phyloP scores from a whole-genome alignment of 495 filamentous ascomycete genomes.

The Stereocaulon alpinum region DNA sequence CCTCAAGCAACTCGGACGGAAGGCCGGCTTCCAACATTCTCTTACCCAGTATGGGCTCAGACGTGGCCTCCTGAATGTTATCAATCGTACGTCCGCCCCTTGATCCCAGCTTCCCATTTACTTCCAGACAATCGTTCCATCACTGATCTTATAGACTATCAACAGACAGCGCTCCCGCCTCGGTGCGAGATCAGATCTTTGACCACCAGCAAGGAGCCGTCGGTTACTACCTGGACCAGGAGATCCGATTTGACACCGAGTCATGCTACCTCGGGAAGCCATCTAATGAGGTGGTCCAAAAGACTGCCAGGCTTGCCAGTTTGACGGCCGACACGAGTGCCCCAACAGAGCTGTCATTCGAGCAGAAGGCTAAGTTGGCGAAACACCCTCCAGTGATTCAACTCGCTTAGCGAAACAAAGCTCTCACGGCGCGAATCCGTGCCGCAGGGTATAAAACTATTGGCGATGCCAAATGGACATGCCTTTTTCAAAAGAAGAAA shows the following conservation, averaged over 20 bases:
- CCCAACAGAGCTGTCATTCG: neutral
- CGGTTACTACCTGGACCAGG: neutral
- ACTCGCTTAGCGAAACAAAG: neutral
- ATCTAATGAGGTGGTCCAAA: conserved; percentile 14
- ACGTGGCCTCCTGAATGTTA: conserved; percentile 16
- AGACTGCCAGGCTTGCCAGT: conserved; percentile 14
- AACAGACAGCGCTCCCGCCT: neutral
- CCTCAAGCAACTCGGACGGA: conserved; percentile 7
- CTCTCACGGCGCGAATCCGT: neutral
- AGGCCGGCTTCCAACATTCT: conserved; percentile 15
- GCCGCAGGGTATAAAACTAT: neutral
- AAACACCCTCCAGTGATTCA: neutral
- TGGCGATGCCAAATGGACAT: conserved; percentile 11
- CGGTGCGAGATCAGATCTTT: neutral
- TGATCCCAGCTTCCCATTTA: neutral
- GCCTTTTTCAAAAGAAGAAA: conserved; percentile 13
- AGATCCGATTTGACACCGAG: conserved; percentile 11
- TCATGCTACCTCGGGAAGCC: conserved; percentile 7
- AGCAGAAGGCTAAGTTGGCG: neutral
- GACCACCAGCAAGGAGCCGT: neutral
- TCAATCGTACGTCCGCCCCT: conserved; percentile 6
- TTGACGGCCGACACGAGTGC: conserved; percentile 2
- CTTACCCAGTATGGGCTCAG: conserved; percentile 11
- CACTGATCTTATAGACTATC: neutral
- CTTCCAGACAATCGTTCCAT: neutral